Evolutionary conservation across 2,329 filamentous ascomycete genomes (phyloP).

Genomic region (Penicillium paneum): DNA sequence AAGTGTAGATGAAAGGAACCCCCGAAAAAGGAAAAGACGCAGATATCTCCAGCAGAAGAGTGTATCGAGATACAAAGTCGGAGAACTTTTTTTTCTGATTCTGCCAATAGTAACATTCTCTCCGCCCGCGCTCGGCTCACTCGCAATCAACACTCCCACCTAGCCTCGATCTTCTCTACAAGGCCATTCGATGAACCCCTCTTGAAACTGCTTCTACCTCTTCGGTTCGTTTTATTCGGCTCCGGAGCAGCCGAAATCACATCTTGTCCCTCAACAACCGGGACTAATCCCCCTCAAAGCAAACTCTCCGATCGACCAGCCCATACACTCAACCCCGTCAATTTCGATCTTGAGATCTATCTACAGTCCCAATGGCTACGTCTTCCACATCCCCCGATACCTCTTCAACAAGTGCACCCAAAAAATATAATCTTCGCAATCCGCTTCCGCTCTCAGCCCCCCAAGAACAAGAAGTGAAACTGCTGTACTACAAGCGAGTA

Average conservation of each 20-base stretch:
- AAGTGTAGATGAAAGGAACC: neutral
- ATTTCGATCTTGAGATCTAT: slow-evolving; percentile 22
- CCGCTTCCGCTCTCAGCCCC: slow-evolving; percentile 78
- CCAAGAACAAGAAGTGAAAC: slow-evolving; percentile 77
- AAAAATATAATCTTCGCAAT: slow-evolving; percentile 55
- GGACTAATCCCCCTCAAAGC: neutral
- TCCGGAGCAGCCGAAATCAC: neutral
- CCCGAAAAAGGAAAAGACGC: neutral
- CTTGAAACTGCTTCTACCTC: neutral
- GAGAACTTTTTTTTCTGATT: slow-evolving; percentile 24
- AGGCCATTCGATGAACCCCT: neutral
- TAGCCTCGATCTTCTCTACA: slow-evolving; percentile 7
- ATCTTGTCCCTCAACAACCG: neutral
- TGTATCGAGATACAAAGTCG: slow-evolving; percentile 11
- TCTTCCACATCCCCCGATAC: slow-evolving; percentile 23
- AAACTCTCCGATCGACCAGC: slow-evolving; percentile 4
- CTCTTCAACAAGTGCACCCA: slow-evolving; percentile 18
- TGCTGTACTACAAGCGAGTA: slow-evolving; percentile 77
- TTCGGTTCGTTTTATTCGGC: neutral
- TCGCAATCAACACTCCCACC: slow-evolving; percentile 24
- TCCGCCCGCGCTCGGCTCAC: slow-evolving; percentile 25
- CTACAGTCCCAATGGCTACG: slow-evolving; percentile 22
- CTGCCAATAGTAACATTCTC: slow-evolving; percentile 19
- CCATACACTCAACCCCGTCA: slow-evolving; percentile 14
- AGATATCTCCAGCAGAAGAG: slow-evolving; percentile 1